phyloP scores from a whole-genome alignment of 2,329 filamentous ascomycete species.

The Beauveria sp. region DNA sequence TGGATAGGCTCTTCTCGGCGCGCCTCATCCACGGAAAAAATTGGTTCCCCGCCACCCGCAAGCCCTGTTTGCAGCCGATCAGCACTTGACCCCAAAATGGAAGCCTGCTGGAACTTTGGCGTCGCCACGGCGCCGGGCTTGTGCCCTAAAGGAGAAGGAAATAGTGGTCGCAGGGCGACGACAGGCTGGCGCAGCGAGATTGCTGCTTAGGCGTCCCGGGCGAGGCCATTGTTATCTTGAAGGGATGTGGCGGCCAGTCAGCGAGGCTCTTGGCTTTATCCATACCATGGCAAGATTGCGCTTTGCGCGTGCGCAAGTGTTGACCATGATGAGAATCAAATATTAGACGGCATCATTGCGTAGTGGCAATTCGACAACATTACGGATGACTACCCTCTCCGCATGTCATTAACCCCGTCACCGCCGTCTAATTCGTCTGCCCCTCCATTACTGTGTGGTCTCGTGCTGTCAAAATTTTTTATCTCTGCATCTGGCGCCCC shows the following conservation, averaged over 20 bases:
- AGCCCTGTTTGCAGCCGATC: constrained; percentile 2
- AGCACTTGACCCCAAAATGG: constrained; percentile 9
- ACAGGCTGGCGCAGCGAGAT: background rate
- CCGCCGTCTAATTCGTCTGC: background rate
- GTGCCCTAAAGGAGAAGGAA: constrained; percentile 10
- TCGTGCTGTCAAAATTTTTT: constrained; percentile 7
- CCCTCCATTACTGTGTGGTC: background rate
- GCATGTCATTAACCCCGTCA: background rate
- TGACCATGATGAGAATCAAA: background rate
- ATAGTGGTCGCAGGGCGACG: background rate
- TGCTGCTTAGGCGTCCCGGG: background rate
- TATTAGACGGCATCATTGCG: background rate
- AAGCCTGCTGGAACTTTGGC: constrained; percentile 5
- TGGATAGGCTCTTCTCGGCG: constrained; percentile 1
- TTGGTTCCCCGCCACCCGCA: constrained; percentile 7
- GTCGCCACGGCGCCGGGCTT: constrained; percentile 8
- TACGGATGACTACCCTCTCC: background rate
- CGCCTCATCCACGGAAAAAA: constrained; percentile 1
- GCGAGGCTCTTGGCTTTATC: background rate
- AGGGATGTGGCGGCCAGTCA: background rate
- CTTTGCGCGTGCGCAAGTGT: background rate
- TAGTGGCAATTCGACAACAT: background rate
- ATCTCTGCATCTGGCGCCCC: background rate
- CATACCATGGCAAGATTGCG: background rate
- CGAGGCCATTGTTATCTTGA: background rate